Base-by-base conservation (phyloP, 1,139 yeast species). In the Magnusiomyces ingens region DNA sequence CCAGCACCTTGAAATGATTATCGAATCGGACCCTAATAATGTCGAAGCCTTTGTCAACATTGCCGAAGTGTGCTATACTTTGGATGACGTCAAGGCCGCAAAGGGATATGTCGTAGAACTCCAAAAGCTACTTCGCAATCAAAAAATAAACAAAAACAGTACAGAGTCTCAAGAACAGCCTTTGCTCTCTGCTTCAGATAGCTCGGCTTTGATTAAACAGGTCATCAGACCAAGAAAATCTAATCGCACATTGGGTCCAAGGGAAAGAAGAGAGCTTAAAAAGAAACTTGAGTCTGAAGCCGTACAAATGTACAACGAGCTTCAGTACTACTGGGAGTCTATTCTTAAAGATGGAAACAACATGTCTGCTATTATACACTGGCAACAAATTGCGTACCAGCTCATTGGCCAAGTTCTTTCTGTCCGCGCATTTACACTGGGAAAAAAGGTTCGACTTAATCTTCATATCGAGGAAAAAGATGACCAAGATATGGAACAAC, bases 351-450 rank as follows among this genome's bases (percentile, higher is more conserved):
- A 51, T 37, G 29, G 26, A 3, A 83, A 82, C 2, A 85, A 85
- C 54, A 66, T 69, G 10, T 80, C 82, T 11, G 89, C 94, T 4
- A 79, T 82, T 0, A 74, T 78, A 13, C 81, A 89, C 12, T 93
- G 98, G 98, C 77, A 87, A 60, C 89, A 89, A 58, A 74, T 84
- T 12, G 96, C 95, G 0, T 79, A 87, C 2, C 95, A 86, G 58
- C 74, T 94, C 53, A 81, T 91, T 48, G 95, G 88, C 63, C 81
- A 87, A 59, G 91, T 93, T 65, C 79, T 85, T 35, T 80, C 83
- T 54, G 90, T 88, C 8, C 78, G 84, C 55, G 81, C 81, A 61
- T 87, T 93, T 35, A 45, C 48, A 1, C 36, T 17, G n/a, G 48
- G 48, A 12, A 45, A 45, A 18, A 45, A 36, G 19, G n/a, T 45